Base-by-base conservation (phyloP, 2,329 filamentous ascomycete species). In the Cladosporium sphaerospermum region DNA sequence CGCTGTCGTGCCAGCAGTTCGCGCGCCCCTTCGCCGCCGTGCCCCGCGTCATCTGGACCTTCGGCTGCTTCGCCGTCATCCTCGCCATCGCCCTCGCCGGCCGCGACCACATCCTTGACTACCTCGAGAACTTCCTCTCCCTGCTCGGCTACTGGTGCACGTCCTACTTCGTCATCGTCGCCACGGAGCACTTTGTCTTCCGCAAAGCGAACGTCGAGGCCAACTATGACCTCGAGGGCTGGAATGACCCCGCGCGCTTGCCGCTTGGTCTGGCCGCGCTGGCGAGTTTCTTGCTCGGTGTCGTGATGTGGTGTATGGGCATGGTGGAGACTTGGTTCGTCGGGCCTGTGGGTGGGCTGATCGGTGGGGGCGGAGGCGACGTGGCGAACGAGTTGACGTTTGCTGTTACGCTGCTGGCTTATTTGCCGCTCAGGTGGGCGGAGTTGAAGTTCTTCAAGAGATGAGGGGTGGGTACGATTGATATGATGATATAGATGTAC, bases 331-430 rank as follows among this genome's bases (percentile, higher is more conserved):
- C 62, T 39, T 64, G 62, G 63, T 62, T 62, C 48, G 56, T 62
- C 13, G 84, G 84, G 1, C 84, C 83, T 0, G 67, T 85, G 54
- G 81, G 79, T 2, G 71, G 70, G 47, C 64, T 75, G 52, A 78
- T 84, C 28, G 80, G 82, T 0, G 75, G 74, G 5, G 71, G 74
- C 60, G 79, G 80, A 16, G 79, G 75, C 52, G 79, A 83, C 68
- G 73, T 80, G 45, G 77, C 75, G 9, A 79, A 79, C 57, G 70
- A 81, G 70, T 67, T 82, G 41, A 71, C 76, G 1, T 70, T 81
- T 40, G 67, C 75, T 3, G 74, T 79, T 31, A 78, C 77, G 0
- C 59, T 76, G 9, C 36, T 77, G 6, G 66, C 69, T 3, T 81
- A 74, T 60, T 56, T 77, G 4, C 77, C 77, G 2, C 66, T 74